phyloP scores from a whole-genome alignment of 352 stramenopile species.

The Phytopythium ostracodes region DNA sequence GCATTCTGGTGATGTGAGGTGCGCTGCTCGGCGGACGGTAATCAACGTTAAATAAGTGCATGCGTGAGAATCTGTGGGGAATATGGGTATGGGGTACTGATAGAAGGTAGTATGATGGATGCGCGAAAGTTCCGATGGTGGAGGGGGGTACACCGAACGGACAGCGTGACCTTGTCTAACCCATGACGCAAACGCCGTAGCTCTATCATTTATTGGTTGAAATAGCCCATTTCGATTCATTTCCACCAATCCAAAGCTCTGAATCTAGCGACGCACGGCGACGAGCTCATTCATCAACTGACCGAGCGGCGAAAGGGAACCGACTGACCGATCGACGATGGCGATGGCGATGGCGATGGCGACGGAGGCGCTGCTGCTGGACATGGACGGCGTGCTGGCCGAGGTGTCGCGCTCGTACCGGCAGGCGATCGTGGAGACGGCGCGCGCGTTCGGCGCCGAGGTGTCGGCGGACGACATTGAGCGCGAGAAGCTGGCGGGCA shows the following conservation, averaged over 20 bases:
- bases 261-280: not conserved
- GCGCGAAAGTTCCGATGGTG: not conserved
- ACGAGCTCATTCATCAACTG: not conserved
- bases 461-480: slow-evolving; percentile 90
- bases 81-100: not conserved
- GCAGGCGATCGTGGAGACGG: slow-evolving; percentile 87
- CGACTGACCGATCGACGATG: slow-evolving; percentile 1
- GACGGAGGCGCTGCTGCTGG: slow-evolving; percentile 86
- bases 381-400: slow-evolving; percentile 97
- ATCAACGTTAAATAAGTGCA: not conserved
- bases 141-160: not conserved
- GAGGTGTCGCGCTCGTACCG: slow-evolving; percentile 95
- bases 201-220: not conserved
- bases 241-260: not conserved
- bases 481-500: slow-evolving; percentile 89
- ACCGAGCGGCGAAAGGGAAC: too few species aligned
- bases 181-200: not conserved
- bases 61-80: not conserved
- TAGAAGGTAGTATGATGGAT: not conserved
- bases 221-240: not conserved
- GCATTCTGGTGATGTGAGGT: not conserved
- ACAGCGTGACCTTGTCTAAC: too few species aligned
- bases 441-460: slow-evolving; percentile 77
- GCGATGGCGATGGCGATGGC: slow-evolving; percentile 12
- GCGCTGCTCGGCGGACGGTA: not conserved